Evolutionary conservation across 2,329 filamentous ascomycete species (phyloP), one percentile per base, ranked within the genome.

Genomic region (Basipetospora chlamydospora): DNA sequence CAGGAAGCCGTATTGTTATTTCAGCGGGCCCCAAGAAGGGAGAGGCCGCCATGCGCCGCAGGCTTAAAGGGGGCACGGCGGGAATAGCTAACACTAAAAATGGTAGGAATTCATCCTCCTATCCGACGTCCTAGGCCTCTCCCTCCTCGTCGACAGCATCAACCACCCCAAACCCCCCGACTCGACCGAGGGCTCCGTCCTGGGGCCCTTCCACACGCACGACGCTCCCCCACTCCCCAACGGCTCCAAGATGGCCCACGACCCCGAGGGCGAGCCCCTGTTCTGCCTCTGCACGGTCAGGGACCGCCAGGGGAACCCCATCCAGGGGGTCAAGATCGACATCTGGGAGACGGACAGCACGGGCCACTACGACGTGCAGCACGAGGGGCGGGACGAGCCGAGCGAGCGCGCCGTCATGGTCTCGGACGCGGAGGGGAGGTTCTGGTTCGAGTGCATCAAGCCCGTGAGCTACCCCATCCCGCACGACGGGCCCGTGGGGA

Each of bases 381-480:
- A 81, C 48, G 60, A 67, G 0, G 68, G 67, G 7, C 58, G 73
- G 3, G 56, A 66, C 6, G 66, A 42, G 1, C 49, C 54, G 1
- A 52, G 51, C 41, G 54, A 52, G 21, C 49, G 54, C 4, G 47
- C 45, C 17, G 39, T 52, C 3, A 38, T 55, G 32, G 41, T 39
- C 1, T 54, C 49, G n/a, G 50, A 52, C 18, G 42, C 39, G 4
- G 32, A 50, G 2, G 52, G 50, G 1, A 33, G 39, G 28, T 90
- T 93, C 53, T 92, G 80, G 77, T 93, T 92, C 62, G 77, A 76
- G 49, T 83, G 79, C 0, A 84, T 93, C 51, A 77, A 79, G 41
- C 86, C 86, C 0, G 84, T 93, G 40, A 76, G 79, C 37, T 94
- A 93, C 56, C 79, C 82, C 0, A 90, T 92, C 48, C 83, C 84